Evolutionary conservation across 2,329 filamentous ascomycete genomes (phyloP), one percentile per base, ranked within the genome.

Genomic region (Massarina eburnea): DNA sequence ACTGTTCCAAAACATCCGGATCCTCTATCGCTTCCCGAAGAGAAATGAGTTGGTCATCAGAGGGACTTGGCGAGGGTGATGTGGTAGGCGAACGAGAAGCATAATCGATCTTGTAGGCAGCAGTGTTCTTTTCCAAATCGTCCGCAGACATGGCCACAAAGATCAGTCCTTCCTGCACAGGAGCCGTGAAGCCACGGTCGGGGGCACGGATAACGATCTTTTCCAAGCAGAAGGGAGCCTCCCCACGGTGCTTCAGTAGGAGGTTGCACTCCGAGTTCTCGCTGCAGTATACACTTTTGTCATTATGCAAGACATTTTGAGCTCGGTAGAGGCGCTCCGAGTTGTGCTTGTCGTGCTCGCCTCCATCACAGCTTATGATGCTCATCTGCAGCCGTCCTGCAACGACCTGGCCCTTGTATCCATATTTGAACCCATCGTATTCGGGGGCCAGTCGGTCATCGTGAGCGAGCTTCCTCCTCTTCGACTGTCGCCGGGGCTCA

Each of bases 131-230:
- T 34, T 94, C 72, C 1, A 94, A 74, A 49, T 94, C 85, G 55
- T 95, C 84, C 29, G 85, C 81, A 32, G 84, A 81, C 91, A 96
- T 96, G 36, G 89, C 82, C 21, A 97, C 80, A 63, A 96, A 96
- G 1, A 97, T 82, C 80, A 96, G 86, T 35, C 94, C 92, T 78
- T 95, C 88, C 70, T 92, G 86, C 42, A 96, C 85, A 43, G 91
- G 91, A 58, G 89, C 85, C 49, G 90, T 91, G 69, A 91, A 96
- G 42, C 89, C 88, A 34, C 80, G 73, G 52, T 84, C 83, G 1
- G 92, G 92, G 8, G 89, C 90, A 67, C 89, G 91, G 70, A 97
- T 95, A 52, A 95, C 79, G 39, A 97, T 74, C 71, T 92, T 92
- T 57, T 90, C 87, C 44, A 97, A 72, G 43, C 82, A 88, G 61